Percentiles rank a stretch among this genome's conserved stretches.
Evolutionary conservation across 179 eudicot species (phyloP).

Genomic region (Pouteria campechiana): DNA sequence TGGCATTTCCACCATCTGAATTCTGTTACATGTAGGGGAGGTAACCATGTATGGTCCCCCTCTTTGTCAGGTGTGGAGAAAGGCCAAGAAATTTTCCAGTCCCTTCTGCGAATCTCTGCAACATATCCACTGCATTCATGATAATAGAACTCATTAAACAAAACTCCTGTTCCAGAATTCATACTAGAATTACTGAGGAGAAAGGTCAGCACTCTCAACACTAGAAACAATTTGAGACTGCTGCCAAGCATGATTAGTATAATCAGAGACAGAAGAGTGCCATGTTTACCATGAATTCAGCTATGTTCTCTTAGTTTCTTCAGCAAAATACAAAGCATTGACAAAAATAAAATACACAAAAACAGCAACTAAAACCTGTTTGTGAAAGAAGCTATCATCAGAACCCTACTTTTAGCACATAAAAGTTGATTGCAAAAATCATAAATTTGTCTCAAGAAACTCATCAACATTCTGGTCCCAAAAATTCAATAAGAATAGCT

Average conservation of each 20-base stretch:
- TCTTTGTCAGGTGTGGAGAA: conserved; percentile 13
- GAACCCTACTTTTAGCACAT: no score
- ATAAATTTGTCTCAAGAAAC: neutral
- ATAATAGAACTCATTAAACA: neutral
- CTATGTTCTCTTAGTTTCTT: no score
- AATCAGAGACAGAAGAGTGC: neutral
- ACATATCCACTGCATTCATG: conserved; percentile 28
- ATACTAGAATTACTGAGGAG: no score
- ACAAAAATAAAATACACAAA: no score
- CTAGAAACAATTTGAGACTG: no score
- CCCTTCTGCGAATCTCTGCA: conserved; percentile 28
- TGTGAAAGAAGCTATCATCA: no score
- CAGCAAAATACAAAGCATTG: no score
- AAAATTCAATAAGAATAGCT: no score
- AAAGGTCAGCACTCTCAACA: neutral
- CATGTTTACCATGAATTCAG: neutral
- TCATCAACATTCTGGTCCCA: neutral
- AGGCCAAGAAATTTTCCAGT: conserved; percentile 17
- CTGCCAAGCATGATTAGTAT: no score
- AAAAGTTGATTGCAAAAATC: neutral
- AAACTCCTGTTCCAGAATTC: neutral
- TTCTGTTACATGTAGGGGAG: conserved; percentile 25
- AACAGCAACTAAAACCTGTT: no score
- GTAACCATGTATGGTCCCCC: conserved; percentile 17
- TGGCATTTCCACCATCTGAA: conserved; percentile 40